phyloP scores from a whole-genome alignment of 345 rosid genomes.

The Gossypioides kirkii region DNA sequence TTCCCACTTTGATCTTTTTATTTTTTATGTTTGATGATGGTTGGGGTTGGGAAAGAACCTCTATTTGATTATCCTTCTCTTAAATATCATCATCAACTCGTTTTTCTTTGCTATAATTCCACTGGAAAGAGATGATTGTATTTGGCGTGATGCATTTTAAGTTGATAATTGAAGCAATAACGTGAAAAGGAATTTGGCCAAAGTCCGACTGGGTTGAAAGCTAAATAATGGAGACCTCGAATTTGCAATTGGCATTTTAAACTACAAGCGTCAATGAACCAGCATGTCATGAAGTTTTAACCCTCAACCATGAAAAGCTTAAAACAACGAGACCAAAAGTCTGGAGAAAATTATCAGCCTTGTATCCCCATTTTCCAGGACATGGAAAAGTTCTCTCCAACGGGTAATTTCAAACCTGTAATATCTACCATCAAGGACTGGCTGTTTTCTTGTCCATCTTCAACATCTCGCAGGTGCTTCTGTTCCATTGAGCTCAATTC shows the following conservation, averaged over 20 bases:
- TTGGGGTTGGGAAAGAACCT: too few relatives aligned
- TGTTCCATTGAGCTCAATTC: conserved; percentile 44
- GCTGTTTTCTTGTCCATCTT: conserved; percentile 29
- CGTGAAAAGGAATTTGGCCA: too few relatives aligned
- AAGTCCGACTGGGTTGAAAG: neutral
- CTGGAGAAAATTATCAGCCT: conserved; percentile 2
- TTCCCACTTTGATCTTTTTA: too few relatives aligned
- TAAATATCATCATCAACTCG: too few relatives aligned
- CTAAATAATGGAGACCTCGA: neutral
- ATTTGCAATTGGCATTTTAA: conserved; percentile 11
- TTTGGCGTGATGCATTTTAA: too few relatives aligned
- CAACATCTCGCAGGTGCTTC: conserved; percentile 23
- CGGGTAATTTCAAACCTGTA: conserved; percentile 50
- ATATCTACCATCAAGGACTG: conserved; percentile 64
- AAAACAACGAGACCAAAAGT: conserved; percentile 5
- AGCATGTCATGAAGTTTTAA: conserved; percentile 5
- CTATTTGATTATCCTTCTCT: too few relatives aligned
- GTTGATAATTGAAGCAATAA: too few relatives aligned
- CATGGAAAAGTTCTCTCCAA: conserved; percentile 67
- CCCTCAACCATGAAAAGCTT: conserved; percentile 6
- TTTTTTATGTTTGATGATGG: too few relatives aligned
- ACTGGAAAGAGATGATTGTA: too few relatives aligned
- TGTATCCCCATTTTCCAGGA: conserved; percentile 33
- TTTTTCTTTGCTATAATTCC: too few relatives aligned
- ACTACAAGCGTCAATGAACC: conserved; percentile 4